Evolutionary conservation across 768 basidiomycete species (phyloP).

Genomic region (Suillus sp.): DNA sequence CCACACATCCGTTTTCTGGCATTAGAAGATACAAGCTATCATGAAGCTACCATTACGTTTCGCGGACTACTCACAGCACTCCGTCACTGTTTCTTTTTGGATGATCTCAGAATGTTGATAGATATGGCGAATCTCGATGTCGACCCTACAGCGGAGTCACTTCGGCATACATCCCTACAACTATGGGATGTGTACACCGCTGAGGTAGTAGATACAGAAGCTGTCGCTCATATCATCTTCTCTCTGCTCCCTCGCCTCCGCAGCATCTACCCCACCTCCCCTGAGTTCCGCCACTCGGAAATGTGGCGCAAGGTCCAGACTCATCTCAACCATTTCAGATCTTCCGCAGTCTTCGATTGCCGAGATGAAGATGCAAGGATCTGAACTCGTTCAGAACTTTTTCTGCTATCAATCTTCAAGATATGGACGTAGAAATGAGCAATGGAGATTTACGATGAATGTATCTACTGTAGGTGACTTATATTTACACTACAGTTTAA

Average conservation of each 20-base stretch:
- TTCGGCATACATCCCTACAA: neutral
- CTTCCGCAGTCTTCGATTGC: neutral
- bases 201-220: neutral
- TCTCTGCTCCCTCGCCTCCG: neutral
- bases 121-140: neutral
- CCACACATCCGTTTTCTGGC: neutral
- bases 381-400: neutral
- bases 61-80: neutral
- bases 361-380: neutral
- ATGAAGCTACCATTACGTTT: neutral
- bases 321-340: neutral
- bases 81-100: neutral
- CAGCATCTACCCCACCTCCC: neutral
- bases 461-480: neutral
- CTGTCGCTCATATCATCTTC: neutral
- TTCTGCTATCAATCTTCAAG: neutral
- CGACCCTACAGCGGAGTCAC: neutral
- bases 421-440: neutral
- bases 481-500: no score
- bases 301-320: neutral
- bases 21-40: neutral
- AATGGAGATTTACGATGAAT: neutral
- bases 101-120: neutral
- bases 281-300: neutral
- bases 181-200: neutral